Base-by-base conservation (phyloP, 2,329 filamentous ascomycete species). In the Thielaviopsis punctulata region DNA sequence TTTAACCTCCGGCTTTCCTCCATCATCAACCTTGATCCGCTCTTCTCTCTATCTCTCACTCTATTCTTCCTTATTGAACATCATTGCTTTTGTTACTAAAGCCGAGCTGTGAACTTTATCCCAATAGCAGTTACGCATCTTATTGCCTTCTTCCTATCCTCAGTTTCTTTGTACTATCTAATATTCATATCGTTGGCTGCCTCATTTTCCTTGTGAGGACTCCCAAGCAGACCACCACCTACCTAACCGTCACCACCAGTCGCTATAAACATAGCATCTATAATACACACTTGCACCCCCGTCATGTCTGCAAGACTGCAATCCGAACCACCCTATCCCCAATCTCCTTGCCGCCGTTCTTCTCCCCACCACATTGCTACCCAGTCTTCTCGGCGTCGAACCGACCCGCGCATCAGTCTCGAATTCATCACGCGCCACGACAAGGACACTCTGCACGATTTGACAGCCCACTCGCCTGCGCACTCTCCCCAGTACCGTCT, bases 321-420 rank as follows among this genome's bases (percentile, higher is more conserved):
- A 3, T 36, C 30, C 13, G 30, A 36, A 7, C 2, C 13, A 36
- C 30, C 30, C n/a, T 36, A 36, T 36, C 30, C n/a, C 30, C 30
- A 4, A n/a, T n/a, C 13, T 36, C n/a, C n/a, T 36, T 36, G 13
- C 30, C 13, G n/a, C 30, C 6, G 30, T n/a, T 36, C 30, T 36
- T 4, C 12, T n/a, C 30, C 13, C 30, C 30, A 15, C n/a, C 13
- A 36, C 30, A 15, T 12, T n/a, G n/a, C n/a, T 39, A 25, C 48
- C 48, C 18, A 41, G 25, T 13, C 18, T 33, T 43, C 33, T 23
- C 36, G 13, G 21, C 33, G 19, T 18, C 18, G 8, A 4, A 43
- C 18, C 25, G 49, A 51, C 43, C 49, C 49, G 5, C 49, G 49
- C 18, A 33, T 23, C 27, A 51, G 49, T 27, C 41, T 51, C 13